These are phyloP conservation scores for Infundibulicybe gibba DNA, from an alignment of 768 basidiomycete genomes.

Conservation along the genomic window DNA sequence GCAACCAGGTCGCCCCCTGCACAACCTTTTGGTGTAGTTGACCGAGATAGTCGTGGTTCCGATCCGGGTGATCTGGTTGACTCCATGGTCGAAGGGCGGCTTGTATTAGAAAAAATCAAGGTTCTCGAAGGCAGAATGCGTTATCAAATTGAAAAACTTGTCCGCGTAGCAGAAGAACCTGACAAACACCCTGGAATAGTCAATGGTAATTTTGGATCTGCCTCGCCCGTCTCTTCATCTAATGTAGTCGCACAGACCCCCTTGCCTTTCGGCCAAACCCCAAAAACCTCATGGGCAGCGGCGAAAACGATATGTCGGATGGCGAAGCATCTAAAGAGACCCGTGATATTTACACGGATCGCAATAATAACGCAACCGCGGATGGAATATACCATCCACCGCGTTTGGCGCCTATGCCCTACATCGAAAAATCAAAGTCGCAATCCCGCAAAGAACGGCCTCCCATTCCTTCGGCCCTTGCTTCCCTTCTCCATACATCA, in stretches of 20 bases:
- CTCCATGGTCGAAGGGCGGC: slow-evolving; percentile 71
- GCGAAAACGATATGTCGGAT: slow-evolving; percentile 15
- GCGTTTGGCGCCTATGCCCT: slow-evolving; percentile 85
- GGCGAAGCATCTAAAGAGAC: background rate
- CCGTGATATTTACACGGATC: background rate
- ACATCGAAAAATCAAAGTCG: slow-evolving; percentile 49
- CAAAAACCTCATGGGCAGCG: slow-evolving; percentile 54
- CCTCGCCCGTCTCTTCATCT: slow-evolving; percentile 2
- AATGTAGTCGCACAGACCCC: slow-evolving; percentile 59
- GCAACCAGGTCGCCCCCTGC: slow-evolving; percentile 43
- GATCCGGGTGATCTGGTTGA: slow-evolving; percentile 76
- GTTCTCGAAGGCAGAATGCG: slow-evolving; percentile 82
- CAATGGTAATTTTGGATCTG: slow-evolving; percentile 49
- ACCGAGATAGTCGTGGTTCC: slow-evolving; percentile 52
- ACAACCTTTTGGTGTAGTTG: slow-evolving; percentile 46
- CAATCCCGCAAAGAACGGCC: slow-evolving; percentile 45
- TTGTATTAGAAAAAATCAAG: slow-evolving; percentile 87
- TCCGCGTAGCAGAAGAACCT: slow-evolving; percentile 68
- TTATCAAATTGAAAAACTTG: slow-evolving; percentile 95
- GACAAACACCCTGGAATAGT: slow-evolving; percentile 34
- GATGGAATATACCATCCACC: slow-evolving; percentile 81
- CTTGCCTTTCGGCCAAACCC: slow-evolving; percentile 93
- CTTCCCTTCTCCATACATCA: slow-evolving; percentile 43
- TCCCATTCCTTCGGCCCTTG: slow-evolving; percentile 64
- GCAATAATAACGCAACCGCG: slow-evolving; percentile 4